Conservation (phyloP, 345 rosid genomes). For the Mercurialis annua region DNA sequence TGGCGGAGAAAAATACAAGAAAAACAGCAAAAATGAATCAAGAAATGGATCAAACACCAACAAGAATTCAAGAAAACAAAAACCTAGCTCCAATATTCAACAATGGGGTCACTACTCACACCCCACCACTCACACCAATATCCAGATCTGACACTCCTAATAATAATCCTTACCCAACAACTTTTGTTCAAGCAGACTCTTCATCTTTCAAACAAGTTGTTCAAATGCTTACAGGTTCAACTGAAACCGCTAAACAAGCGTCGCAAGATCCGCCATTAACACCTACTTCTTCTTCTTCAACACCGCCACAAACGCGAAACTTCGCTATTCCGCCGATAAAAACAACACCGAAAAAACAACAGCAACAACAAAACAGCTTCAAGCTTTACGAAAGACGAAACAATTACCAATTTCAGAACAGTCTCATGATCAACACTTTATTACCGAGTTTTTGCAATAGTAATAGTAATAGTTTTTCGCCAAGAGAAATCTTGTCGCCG, state of each 20-base stretch:
- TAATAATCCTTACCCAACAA: conserved; percentile 80
- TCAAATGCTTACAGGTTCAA: conserved; percentile 87
- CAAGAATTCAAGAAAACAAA: conserved; percentile 43
- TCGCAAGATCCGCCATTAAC: conserved; percentile 22
- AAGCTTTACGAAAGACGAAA: conserved; percentile 91
- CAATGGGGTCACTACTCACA: conserved; percentile 26
- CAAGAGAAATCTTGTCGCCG: conserved; percentile 86
- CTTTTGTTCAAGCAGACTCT: conserved; percentile 80
- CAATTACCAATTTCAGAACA: conserved; percentile 67
- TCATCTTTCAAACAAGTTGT: conserved; percentile 89
- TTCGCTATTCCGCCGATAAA: conserved; percentile 70
- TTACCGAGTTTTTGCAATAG: conserved; percentile 38
- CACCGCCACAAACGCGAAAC: conserved; percentile 25
- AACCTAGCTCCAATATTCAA: conserved; percentile 44
- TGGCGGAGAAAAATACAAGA: not conserved
- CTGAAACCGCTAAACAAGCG: conserved; percentile 66
- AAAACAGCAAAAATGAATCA: not conserved
- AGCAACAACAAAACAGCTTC: conserved; percentile 54
- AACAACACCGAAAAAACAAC: conserved; percentile 46
- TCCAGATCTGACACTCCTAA: conserved; percentile 70
- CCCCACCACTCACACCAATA: conserved; percentile 45
- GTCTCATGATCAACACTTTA: conserved; percentile 83
- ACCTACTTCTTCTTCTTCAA: not conserved
- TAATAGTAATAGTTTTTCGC: conserved; percentile 37
- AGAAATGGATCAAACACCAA: conserved; percentile 52